These are phyloP conservation scores for Arthrobotrys pseudoclavata DNA, from an alignment of 2,329 filamentous ascomycete species.

Conservation along the genomic window DNA sequence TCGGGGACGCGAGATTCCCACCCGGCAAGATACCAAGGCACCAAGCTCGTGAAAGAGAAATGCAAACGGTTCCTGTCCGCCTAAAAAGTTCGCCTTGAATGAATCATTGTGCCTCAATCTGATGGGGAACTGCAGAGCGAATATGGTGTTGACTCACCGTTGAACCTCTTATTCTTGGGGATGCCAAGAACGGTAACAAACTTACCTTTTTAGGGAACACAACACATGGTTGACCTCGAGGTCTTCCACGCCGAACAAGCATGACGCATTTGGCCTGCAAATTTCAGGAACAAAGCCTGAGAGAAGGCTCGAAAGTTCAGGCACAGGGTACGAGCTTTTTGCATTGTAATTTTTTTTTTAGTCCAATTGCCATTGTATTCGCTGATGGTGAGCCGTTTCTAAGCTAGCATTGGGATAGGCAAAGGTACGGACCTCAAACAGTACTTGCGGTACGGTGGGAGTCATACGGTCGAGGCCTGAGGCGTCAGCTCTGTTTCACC, in stretches of 20 bases:
- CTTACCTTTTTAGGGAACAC: slow-evolving; percentile 30
- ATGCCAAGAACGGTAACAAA: slow-evolving; percentile 29
- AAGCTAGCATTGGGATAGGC: not conserved
- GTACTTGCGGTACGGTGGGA: not conserved
- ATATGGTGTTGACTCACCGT: slow-evolving; percentile 42
- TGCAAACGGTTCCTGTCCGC: slow-evolving; percentile 4
- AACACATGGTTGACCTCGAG: slow-evolving; percentile 5
- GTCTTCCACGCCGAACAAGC: not conserved
- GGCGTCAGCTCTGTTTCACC: slow-evolving; percentile 29
- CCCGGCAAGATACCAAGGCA: not conserved
- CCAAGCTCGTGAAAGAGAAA: not conserved
- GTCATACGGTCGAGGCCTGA: not conserved
- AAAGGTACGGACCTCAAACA: not conserved
- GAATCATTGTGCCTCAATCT: slow-evolving; percentile 54
- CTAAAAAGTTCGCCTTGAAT: slow-evolving; percentile 54
- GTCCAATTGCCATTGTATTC: slow-evolving; percentile 4
- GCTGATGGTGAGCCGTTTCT: slow-evolving; percentile 6
- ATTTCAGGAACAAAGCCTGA: slow-evolving; percentile 18
- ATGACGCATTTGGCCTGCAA: slow-evolving; percentile 13
- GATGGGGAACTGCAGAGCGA: too few species aligned
- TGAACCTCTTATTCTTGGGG: not conserved
- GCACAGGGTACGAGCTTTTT: not conserved
- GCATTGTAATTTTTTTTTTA: not conserved
- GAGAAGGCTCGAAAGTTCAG: not conserved
- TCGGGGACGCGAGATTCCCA: slow-evolving; percentile 33